Evolutionary conservation across 495 filamentous ascomycete species (phyloP), one percentile per base, ranked within the genome.

Genomic region (Jackrogersella minutella): DNA sequence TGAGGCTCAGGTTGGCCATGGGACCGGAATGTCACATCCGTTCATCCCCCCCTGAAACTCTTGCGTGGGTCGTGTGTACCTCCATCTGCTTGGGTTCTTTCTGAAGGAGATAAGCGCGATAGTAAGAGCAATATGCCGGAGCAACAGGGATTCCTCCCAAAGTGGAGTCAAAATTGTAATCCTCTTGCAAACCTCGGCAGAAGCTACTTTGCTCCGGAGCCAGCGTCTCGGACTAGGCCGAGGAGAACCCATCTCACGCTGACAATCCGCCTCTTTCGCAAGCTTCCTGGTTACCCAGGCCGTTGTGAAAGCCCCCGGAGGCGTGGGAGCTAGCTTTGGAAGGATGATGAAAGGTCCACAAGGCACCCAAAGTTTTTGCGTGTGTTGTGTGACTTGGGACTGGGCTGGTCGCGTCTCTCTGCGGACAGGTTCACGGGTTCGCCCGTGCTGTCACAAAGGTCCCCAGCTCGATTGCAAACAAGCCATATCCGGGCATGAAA

Each of bases 51-150:
- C 13, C 1, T 28, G 4, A 31, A 14, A 16, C 21, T 22, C 14
- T n/a, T 1, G 14, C 2, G 16, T 43, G 21, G 54, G 49, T 46
- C 40, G 60, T 19, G 56, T 14, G 72, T 69, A 67, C 58, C 66
- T 64, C 66, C 56, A 64, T 59, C 47, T 39, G 59, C 67, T 73
- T 66, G 76, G 77, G 75, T 77, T 76, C 76, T 81, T 80, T 83
- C 80, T 82, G 79, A 82, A 82, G 80, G 81, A 80, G 81, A 82
- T 69, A 83, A 81, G 79, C 79, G 80, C 77, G 80, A 83, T 83
- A 82, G 81, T 82, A 82, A 82, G 81, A 57, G 76, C 77, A 71
- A 74, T 50, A 74, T 79, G 75, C 75, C 72, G 57, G 71, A 68
- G 34, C 60, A 41, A 58, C 46, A 50, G 51, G 19, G 47, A 43